These are phyloP conservation scores for Centella asiatica DNA, from an alignment of 129 eudicot genomes.

Conservation along the genomic window DNA sequence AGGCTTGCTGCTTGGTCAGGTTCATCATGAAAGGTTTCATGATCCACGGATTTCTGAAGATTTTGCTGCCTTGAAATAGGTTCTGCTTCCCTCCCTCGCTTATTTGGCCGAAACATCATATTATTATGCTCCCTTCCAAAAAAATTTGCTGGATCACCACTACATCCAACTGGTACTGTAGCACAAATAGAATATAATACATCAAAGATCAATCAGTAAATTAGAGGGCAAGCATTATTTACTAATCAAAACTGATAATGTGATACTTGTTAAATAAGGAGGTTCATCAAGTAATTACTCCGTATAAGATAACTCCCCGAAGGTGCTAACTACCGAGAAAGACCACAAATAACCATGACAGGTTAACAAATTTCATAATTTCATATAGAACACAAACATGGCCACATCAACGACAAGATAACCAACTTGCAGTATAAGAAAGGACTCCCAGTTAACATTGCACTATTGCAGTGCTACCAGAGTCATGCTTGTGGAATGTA, in stretches of 20 bases:
- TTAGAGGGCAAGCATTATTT: neutral
- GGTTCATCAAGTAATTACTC: neutral
- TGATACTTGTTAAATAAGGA: neutral
- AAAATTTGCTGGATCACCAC: slow-evolving; percentile 62
- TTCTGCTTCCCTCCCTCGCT: slow-evolving; percentile 55
- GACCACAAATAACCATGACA: too few species aligned
- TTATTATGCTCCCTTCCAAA: slow-evolving; percentile 48
- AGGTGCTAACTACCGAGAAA: neutral
- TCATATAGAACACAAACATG: too few species aligned
- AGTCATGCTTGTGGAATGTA: too few species aligned
- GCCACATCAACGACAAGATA: too few species aligned
- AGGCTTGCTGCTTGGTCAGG: slow-evolving; percentile 45
- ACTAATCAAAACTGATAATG: too few species aligned
- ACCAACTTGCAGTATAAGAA: too few species aligned
- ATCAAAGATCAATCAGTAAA: neutral
- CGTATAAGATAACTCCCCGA: too few species aligned
- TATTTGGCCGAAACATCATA: slow-evolving; percentile 45
- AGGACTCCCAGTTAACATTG: too few species aligned
- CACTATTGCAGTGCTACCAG: too few species aligned
- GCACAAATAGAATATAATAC: slow-evolving; percentile 7
- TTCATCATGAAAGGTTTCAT: slow-evolving; percentile 51
- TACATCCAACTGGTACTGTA: slow-evolving; percentile 56
- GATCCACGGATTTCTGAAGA: slow-evolving; percentile 65
- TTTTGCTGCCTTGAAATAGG: slow-evolving; percentile 62
- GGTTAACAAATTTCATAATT: neutral